A percentile compares a stretch with the other conserved stretches of the same genome.
Evolutionary conservation across 1,284 basidiomycete genomes (phyloP).

Genomic region (Testicularia cyperi): DNA sequence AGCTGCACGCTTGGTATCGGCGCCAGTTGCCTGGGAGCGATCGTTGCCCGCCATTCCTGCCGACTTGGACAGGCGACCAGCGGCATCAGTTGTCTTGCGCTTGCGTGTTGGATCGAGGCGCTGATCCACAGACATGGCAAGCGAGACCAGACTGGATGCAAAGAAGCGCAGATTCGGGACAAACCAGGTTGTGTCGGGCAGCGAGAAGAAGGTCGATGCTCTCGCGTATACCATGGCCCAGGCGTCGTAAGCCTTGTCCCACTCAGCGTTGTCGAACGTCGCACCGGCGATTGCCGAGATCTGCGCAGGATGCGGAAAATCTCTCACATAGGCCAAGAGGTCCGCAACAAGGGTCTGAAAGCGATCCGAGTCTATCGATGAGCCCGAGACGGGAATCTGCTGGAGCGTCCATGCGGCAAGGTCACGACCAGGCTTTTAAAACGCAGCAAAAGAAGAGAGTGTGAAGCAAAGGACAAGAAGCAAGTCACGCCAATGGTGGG

Average conservation of each 20-base stretch:
- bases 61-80: constrained; percentile 51
- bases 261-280: constrained; percentile 8
- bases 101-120: constrained; percentile 19
- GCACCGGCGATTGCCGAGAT: constrained; percentile 2
- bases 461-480: neutral
- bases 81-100: constrained; percentile 56
- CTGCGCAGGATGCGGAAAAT: constrained; percentile 13
- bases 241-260: constrained; percentile 40
- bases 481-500: neutral
- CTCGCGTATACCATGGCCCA: constrained; percentile 48
- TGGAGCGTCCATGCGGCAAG: constrained; percentile 16
- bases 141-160: constrained; percentile 29
- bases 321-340: constrained; percentile 27
- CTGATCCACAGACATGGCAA: constrained; percentile 33
- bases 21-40: constrained; percentile 38
- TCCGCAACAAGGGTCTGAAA: constrained; percentile 38
- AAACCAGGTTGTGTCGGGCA: constrained; percentile 58
- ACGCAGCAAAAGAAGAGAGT: too few relatives aligned
- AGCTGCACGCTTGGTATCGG: constrained; percentile 52
- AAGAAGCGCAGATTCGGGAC: constrained; percentile 41
- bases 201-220: constrained; percentile 53
- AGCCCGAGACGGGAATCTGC: constrained; percentile 18
- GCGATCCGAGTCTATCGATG: constrained; percentile 31
- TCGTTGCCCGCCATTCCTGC: constrained; percentile 57
- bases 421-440: constrained; percentile 26